Evolutionary conservation across 2,329 filamentous ascomycete species (phyloP), one percentile per base, ranked within the genome.

Genomic region (Teratosphaeria nubilosa): DNA sequence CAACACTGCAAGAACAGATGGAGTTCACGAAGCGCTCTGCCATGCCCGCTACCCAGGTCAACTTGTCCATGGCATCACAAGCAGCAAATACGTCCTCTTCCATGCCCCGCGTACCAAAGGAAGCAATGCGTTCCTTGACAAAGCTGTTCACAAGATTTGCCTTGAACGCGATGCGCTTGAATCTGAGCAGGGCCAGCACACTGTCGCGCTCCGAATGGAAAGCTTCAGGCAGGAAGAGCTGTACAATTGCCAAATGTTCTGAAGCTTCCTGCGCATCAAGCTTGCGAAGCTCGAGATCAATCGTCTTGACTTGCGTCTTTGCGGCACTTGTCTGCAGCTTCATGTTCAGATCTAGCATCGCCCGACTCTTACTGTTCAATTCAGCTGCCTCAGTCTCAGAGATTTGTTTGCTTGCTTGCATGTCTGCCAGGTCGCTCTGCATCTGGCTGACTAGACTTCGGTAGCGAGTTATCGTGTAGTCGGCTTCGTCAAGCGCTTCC

Each of bases 311-410:
- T 72, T 96, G 92, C 2, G 92, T 88, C 77, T 96, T 96, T 48
- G 90, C 83, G 11, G 91, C 91, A 13, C 91, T 95, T 58, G 88
- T 83, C 69, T 96, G 92, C 51, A 99, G 81, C 75, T 95, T 95
- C 81, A 92, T 83, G 73, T 97, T 97, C 52, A 99, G 81, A 68
- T 99, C 92, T 83, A 96, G 88, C 87, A 99, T 95, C 56, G 92
- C 91, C 62, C 91, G 85, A 51, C 92, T 95, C 62, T 90, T 87
- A 66, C 84, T 88, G 63, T 86, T 91, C 57, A 97, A 83, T 72
- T 97, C 90, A 70, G 91, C 91, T 0, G 92, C 91, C 72, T 97
- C 91, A 16, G 87, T 87, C 72, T 97, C 94, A 0, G 91, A 95
- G 65, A 97, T 88, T 51, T 91, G 90, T 67, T 95, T 90, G 3